Base-by-base conservation (phyloP, 768 basidiomycete species). In the Austroboletus festivus region DNA sequence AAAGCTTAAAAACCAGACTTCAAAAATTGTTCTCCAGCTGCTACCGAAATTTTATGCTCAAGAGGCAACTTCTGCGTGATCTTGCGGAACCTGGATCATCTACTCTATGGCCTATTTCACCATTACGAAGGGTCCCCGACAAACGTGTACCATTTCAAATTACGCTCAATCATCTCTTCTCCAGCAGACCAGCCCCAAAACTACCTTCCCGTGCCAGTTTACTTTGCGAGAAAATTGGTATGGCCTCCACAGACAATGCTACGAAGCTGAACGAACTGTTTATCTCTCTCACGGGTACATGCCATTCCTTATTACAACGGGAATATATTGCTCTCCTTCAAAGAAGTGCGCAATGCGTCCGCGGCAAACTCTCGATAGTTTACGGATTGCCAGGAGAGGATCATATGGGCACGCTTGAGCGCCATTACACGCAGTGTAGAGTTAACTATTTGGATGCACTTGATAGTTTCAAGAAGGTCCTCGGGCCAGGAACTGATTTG, bases 241-340 rank as follows among this genome's bases (percentile, higher is more conserved):
- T 16, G 10, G 30, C 16, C 11, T 16, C 21, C 1, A 35, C 16
- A 18, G n/a, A 12, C 28, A 12, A 24, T 38, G 20, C 24, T 13
- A 6, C 33, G 6, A 1, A 13, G 19, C 16, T 46, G 5, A 19
- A 20, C 5, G 2, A 31, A 4, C 19, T 54, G 18, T 35, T 51
- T 19, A 23, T 10, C 37, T 28, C 37, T 46, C 16, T 33, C 31
- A 6, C 9, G 4, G 4, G 10, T 47, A 65, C n/a, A 37, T 2
- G 10, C 24, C 2, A 31, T 22, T 20, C 1, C 13, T 19, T 19
- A 10, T 55, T 64, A 15, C 39, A 53, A 16, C 45, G 1, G 12
- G 38, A 48, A 8, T 64, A 62, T 15, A 48, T 53, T 12, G 7
- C 49, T 13, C 47, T 38, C 19, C 44, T 58, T 4, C 31, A 38